These are phyloP conservation scores for Penicillium goetzii DNA, from an alignment of 495 filamentous ascomycete genomes.

Conservation along the genomic window DNA sequence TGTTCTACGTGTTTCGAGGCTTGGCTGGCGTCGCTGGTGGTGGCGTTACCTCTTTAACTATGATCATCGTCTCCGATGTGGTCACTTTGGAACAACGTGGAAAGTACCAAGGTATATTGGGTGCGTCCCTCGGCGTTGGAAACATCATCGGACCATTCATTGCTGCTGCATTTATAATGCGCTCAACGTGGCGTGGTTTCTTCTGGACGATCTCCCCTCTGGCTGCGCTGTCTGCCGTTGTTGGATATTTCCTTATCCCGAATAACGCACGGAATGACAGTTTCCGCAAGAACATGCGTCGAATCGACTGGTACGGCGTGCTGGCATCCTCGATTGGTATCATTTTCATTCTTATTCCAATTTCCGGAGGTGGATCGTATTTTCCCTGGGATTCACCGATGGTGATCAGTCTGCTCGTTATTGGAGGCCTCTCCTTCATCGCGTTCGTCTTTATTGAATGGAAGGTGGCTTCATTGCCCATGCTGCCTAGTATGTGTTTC, in stretches of 20 bases:
- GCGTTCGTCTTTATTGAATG: constrained; percentile 61
- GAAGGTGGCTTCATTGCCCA: constrained; percentile 60
- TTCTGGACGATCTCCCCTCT: constrained; percentile 52
- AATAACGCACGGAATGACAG: constrained; percentile 42
- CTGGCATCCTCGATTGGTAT: constrained; percentile 55
- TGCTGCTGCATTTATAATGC: constrained; percentile 48
- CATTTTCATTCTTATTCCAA: constrained; percentile 62
- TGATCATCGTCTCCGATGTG: constrained; percentile 56
- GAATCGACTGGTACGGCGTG: constrained; percentile 61
- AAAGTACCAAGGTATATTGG: constrained; percentile 52
- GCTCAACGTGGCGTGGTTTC: constrained; percentile 53
- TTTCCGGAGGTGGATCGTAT: constrained; percentile 64
- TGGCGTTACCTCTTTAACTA: constrained; percentile 53
- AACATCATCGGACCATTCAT: constrained; percentile 52
- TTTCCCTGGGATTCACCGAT: constrained; percentile 64
- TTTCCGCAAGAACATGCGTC: constrained; percentile 48
- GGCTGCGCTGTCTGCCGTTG: constrained; percentile 43
- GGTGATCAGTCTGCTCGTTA: constrained; percentile 63
- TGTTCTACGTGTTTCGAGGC: constrained; percentile 61
- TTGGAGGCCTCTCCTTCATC: constrained; percentile 51
- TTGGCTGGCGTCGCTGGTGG: constrained; percentile 59
- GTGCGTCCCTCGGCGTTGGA: constrained; percentile 45
- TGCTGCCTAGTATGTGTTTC: constrained; percentile 56
- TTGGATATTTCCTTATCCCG: constrained; percentile 49
- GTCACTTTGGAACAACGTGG: constrained; percentile 51